Evolutionary conservation across 306 rosid species (phyloP).

Genomic region (Glycyrrhiza uralensis): DNA sequence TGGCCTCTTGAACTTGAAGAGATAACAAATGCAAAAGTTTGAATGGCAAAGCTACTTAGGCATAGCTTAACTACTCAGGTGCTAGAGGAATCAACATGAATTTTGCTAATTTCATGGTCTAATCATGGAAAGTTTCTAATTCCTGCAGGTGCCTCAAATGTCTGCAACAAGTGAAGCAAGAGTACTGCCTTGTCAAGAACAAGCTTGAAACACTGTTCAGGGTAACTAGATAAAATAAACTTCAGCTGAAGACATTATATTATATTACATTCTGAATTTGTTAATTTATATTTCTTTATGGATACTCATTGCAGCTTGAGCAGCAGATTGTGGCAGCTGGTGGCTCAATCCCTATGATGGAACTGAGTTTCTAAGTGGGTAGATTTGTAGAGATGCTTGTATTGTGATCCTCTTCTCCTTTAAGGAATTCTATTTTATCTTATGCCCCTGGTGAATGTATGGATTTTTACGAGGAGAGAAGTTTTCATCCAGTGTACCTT

Average conservation of each 20-base stretch:
- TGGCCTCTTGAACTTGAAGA: background rate
- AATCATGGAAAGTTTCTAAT: constrained; percentile 15
- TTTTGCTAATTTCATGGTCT: background rate
- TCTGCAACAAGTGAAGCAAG: constrained; percentile 87
- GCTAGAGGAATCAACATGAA: background rate
- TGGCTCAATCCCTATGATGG: constrained; percentile 74
- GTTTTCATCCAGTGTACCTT: constrained; percentile 27
- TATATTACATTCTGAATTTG: background rate
- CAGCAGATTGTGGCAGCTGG: constrained; percentile 91
- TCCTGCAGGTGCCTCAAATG: constrained; percentile 71
- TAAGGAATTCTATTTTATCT: constrained; percentile 38
- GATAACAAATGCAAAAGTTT: background rate
- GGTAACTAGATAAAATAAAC: constrained; percentile 39
- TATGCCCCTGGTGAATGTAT: constrained; percentile 47
- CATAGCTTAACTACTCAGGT: background rate
- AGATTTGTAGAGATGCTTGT: constrained; percentile 48
- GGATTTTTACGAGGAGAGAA: constrained; percentile 32
- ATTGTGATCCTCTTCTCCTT: constrained; percentile 34
- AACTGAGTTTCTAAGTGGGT: constrained; percentile 45
- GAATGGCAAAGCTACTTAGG: background rate
- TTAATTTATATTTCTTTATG: background rate
- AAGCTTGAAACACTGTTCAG: constrained; percentile 80
- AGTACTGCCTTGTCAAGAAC: constrained; percentile 72
- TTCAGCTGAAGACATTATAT: background rate
- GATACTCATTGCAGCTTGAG: constrained; percentile 70